Evolutionary conservation across 768 basidiomycete genomes (phyloP).

Genomic region (Agaricus subrufescens): DNA sequence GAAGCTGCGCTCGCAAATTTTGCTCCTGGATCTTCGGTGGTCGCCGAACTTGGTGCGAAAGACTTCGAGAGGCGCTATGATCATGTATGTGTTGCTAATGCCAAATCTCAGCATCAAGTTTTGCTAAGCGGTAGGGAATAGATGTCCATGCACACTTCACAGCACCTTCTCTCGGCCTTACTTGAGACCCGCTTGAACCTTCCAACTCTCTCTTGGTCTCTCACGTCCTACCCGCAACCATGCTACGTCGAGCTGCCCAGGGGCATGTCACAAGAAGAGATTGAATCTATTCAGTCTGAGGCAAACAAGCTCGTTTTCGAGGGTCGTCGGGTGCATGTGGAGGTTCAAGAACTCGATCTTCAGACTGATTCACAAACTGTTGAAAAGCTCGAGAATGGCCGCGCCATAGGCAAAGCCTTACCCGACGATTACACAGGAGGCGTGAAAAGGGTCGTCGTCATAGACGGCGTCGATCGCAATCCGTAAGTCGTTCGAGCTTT

Average conservation of each 20-base stretch:
- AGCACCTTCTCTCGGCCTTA: slow-evolving; percentile 80
- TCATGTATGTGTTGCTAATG: slow-evolving; percentile 44
- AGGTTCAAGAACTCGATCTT: slow-evolving; percentile 62
- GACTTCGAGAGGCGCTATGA: slow-evolving; percentile 69
- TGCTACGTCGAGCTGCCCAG: slow-evolving; percentile 77
- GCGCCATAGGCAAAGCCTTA: slow-evolving; percentile 52
- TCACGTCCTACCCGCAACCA: slow-evolving; percentile 60
- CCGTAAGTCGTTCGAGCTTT: no score
- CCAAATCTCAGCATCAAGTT: background rate
- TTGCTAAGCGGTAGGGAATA: slow-evolving; percentile 19
- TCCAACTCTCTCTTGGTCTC: slow-evolving; percentile 79
- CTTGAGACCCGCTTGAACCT: slow-evolving; percentile 59
- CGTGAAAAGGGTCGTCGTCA: slow-evolving; percentile 74
- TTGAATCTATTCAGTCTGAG: slow-evolving; percentile 52
- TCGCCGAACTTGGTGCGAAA: slow-evolving; percentile 48
- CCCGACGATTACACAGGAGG: slow-evolving; percentile 74
- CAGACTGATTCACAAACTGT: slow-evolving; percentile 18
- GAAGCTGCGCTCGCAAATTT: slow-evolving; percentile 45
- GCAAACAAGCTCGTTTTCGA: slow-evolving; percentile 69
- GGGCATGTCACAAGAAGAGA: slow-evolving; percentile 60
- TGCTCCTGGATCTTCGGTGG: slow-evolving; percentile 45
- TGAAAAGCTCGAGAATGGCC: slow-evolving; percentile 38
- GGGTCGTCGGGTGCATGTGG: slow-evolving; percentile 63
- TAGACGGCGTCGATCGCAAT: slow-evolving; percentile 78
- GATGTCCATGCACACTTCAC: slow-evolving; percentile 85